Conservation (phyloP, 2,329 filamentous ascomycete species). For the Metarhizium guizhouense region DNA sequence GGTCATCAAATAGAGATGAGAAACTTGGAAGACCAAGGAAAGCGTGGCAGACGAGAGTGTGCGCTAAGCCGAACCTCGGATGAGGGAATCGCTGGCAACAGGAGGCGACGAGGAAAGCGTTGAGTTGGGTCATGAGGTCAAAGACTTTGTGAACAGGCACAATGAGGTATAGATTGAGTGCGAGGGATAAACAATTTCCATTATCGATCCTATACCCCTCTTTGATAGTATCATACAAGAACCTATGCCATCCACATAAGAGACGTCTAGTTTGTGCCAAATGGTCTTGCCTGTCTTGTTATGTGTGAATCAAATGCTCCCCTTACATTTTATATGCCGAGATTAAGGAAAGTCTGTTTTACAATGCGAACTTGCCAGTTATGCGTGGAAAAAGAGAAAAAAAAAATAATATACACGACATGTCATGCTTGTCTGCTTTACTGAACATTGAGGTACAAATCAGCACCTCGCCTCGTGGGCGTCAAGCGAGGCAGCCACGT, state of each 20-base stretch:
- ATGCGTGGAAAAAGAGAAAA: neutral
- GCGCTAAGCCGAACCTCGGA: slow-evolving; percentile 27
- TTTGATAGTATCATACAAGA: slow-evolving; percentile 16
- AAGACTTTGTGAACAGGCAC: neutral
- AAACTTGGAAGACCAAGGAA: slow-evolving; percentile 12
- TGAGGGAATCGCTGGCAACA: slow-evolving; percentile 18
- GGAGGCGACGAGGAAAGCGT: neutral
- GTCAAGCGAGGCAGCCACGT: slow-evolving; percentile 49
- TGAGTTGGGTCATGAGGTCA: neutral
- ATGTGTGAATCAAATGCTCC: neutral
- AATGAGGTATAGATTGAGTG: neutral
- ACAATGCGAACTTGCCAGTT: neutral
- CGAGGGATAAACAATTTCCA: neutral
- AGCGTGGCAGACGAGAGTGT: slow-evolving; percentile 23
- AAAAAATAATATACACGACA: too few species aligned
- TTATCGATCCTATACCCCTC: slow-evolving; percentile 10
- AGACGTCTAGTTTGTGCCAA: neutral
- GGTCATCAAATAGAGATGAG: slow-evolving; percentile 22
- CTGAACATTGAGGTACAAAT: slow-evolving; percentile 51
- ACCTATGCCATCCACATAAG: slow-evolving; percentile 6
- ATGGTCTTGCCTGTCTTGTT: neutral
- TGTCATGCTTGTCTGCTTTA: slow-evolving; percentile 14
- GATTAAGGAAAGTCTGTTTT: neutral
- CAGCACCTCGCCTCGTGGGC: slow-evolving; percentile 56
- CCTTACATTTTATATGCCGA: neutral